Percentiles rank a stretch among this genome's conserved stretches.
phyloP scores from a whole-genome alignment of 1,284 basidiomycete species.

The Kalmanozyma brasiliensis region DNA sequence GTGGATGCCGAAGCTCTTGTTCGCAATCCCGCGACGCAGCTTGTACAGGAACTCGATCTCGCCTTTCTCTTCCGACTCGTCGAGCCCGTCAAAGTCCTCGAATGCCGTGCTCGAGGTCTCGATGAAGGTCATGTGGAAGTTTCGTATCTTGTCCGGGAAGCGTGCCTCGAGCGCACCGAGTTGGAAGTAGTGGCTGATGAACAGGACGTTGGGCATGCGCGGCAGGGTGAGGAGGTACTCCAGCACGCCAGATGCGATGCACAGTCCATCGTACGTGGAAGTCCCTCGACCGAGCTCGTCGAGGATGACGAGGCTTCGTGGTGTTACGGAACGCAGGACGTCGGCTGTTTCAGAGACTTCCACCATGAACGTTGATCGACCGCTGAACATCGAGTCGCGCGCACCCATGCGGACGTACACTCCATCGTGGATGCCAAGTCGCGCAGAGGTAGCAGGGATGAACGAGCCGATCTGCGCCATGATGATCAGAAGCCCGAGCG shows the following conservation, averaged over 20 bases:
- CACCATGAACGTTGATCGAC: constrained; percentile 93
- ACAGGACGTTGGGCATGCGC: constrained; percentile 40
- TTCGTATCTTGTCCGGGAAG: constrained; percentile 14
- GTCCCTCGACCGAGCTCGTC: constrained; percentile 60
- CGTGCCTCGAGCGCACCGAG: constrained; percentile 34
- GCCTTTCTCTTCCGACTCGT: constrained; percentile 2
- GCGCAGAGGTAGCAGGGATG: constrained; percentile 77
- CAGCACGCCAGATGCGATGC: constrained; percentile 56
- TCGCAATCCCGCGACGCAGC: constrained; percentile 49
- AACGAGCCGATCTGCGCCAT: constrained; percentile 73
- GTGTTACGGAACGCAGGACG: constrained; percentile 73
- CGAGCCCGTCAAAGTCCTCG: neutral
- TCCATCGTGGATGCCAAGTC: constrained; percentile 81
- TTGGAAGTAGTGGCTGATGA: constrained; percentile 63
- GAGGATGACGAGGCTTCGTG: constrained; percentile 67
- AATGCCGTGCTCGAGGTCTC: constrained; percentile 9
- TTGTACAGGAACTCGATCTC: constrained; percentile 64
- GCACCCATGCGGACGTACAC: constrained; percentile 87
- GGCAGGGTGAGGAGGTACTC: constrained; percentile 29
- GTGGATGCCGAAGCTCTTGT: constrained; percentile 62
- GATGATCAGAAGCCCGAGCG: constrained; percentile 61
- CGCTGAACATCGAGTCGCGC: constrained; percentile 83
- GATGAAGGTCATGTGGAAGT: constrained; percentile 60
- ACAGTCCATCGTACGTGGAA: constrained; percentile 55
- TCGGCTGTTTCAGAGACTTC: constrained; percentile 94